Evolutionary conservation across 768 basidiomycete genomes (phyloP).

Genomic region (Leccinum uliginosum): DNA sequence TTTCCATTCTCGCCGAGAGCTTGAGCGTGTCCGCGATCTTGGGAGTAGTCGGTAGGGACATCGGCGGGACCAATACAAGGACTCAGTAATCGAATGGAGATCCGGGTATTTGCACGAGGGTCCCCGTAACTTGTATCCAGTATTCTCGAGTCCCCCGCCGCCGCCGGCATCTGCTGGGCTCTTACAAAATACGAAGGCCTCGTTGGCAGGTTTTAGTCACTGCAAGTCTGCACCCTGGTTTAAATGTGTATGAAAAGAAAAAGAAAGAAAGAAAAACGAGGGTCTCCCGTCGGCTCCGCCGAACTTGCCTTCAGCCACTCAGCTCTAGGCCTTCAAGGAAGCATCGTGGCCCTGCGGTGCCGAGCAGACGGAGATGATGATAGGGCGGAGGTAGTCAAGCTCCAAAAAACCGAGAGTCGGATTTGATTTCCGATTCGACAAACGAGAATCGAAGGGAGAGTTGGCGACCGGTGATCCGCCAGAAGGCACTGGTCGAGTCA

Average conservation of each 20-base stretch:
- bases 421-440: constrained; percentile 11
- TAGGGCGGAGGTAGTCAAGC: background rate
- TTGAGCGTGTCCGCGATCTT: background rate
- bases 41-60: background rate
- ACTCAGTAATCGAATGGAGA: background rate
- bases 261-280: background rate
- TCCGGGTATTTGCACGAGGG: no score
- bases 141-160: background rate
- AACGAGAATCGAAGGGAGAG: background rate
- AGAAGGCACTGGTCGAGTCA: constrained; percentile 9
- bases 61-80: background rate
- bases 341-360: background rate
- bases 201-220: background rate
- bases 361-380: background rate
- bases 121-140: background rate
- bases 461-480: constrained; percentile 5
- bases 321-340: background rate
- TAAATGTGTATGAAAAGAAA: background rate
- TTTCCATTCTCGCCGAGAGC: background rate
- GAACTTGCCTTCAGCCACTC: background rate
- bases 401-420: background rate
- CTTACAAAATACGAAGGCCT: background rate
- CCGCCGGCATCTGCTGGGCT: background rate
- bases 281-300: background rate
- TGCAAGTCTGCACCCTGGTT: no score